Percentiles rank a stretch among this genome's conserved stretches.
Evolutionary conservation across 768 basidiomycete species (phyloP).

Genomic region (Pulveroboletus frians): DNA sequence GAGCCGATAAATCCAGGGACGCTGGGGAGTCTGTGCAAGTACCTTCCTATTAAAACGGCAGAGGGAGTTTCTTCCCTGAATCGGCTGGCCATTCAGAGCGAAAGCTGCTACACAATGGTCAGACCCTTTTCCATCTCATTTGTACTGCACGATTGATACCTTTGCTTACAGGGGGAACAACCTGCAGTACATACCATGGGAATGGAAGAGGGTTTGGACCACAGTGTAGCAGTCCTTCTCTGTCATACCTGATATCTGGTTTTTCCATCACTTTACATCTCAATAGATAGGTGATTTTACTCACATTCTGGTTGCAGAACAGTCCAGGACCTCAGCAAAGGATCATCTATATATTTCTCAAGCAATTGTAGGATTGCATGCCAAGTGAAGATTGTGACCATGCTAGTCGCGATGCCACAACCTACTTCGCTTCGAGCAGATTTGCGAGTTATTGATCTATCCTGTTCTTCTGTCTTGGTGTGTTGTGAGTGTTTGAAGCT

Average conservation of each 20-base stretch:
- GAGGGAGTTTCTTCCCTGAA: not conserved
- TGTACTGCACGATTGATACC: conserved; percentile 24
- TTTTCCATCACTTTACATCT: not conserved
- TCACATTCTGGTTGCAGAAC: not conserved
- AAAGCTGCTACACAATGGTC: conserved; percentile 24
- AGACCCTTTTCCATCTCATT: conserved; percentile 26
- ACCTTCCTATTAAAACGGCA: conserved; percentile 7
- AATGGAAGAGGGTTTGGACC: conserved; percentile 41
- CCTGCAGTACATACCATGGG: conserved; percentile 42
- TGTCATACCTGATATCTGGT: conserved; percentile 1
- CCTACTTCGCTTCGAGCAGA: not conserved
- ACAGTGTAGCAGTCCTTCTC: conserved; percentile 13
- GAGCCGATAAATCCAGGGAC: conserved; percentile 2
- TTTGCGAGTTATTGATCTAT: not conserved
- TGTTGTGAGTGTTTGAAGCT: not conserved
- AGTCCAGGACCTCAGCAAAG: not conserved
- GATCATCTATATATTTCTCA: not conserved
- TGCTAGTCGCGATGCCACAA: not conserved
- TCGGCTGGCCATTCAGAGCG: conserved; percentile 7
- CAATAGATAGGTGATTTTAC: not conserved
- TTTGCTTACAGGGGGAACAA: conserved; percentile 26
- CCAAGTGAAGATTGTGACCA: not conserved
- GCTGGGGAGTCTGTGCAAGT: not conserved
- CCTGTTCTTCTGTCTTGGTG: not conserved
- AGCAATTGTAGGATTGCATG: not conserved